Evolutionary conservation across 257 asterid species (phyloP), one percentile per base, ranked within the genome.

Genomic region (Handroanthus guayacan): DNA sequence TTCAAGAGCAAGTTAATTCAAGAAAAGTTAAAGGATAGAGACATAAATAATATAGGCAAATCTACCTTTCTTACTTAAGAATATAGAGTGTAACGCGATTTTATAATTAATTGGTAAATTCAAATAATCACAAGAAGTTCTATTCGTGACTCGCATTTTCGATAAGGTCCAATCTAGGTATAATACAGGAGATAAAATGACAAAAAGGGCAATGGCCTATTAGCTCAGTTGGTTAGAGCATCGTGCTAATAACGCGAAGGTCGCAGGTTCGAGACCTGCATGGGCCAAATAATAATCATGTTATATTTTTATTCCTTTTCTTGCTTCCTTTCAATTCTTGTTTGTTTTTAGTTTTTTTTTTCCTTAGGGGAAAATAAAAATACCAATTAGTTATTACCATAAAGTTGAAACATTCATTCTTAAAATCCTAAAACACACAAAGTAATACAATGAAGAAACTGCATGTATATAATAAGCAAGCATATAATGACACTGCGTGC

Each of bases 171-270:
- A n/a, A n/a, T n/a, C n/a, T n/a, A n/a, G n/a, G n/a, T n/a, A n/a
- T n/a, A n/a, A n/a, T n/a, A n/a, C n/a, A n/a, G n/a, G n/a, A n/a
- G n/a, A n/a, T n/a, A n/a, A n/a, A n/a, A n/a, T n/a, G n/a, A n/a
- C n/a, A n/a, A n/a, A n/a, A n/a, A n/a, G n/a, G n/a, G n/a, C 61
- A 36, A 9, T 3, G 90, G 89, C 90, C 90, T 41, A 84, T 87
- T 87, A 85, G 92, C 90, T 87, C 88, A 85, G 90, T 48, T 87
- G 90, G 89, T 87, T 87, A 85, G 91, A 85, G 86, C 89, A 86
- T 85, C 88, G 89, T 87, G 89, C 91, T 87, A 87, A 85, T 87
- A 87, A 84, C 79, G 88, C 90, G 85, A 84, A 84, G 85, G 88
- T 84, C 88, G 83, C 88, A 86, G 85, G 90, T 86, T 88, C 86